Evolutionary conservation across 1,284 basidiomycete genomes (phyloP), one percentile per base, ranked within the genome.

Genomic region (Cryptococcus deneoformans): DNA sequence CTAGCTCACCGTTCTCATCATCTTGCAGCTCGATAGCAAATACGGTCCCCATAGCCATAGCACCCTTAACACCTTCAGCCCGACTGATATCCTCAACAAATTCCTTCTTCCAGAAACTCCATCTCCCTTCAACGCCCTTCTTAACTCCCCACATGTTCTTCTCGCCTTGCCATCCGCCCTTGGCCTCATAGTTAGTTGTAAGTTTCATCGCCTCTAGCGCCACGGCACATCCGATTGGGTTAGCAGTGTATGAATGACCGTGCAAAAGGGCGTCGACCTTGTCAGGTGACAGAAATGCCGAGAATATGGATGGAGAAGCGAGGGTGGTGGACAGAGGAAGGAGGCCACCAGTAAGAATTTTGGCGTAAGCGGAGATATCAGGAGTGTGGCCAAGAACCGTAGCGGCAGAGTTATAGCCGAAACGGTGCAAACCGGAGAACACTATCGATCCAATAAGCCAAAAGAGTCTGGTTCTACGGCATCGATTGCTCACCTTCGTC

Each of bases 221-320:
- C 2, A 97, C 90, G 53, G 89, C 86, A 74, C 95, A 98, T 0
- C 93, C 95, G 42, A 95, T 82, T 0, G 92, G 85, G 70, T 95
- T 90, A 4, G 92, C 92, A 1, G 90, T 93, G 76, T 99, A 99
- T 58, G 88, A 92, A 75, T 99, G 95, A 0, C 95, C 95, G 64
- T 99, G 95, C 4, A 98, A 79, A 6, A 99, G 79, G 10, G 95
- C 93, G 61, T 91, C 86, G 16, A 84, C 84, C 75, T 98, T 98
- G 36, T 63, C 53, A 35, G 85, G 82, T 52, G 88, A 84, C 42
- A 84, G 78, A 78, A 98, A 98, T 1, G 88, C 86, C 35, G 83
- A 73, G 79, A 94, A 99, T 47, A 98, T 86, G 7, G 83, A 82
- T 53, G 86, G 80, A 0, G 85, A 85, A 1, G 95, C 88, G 29